Conservation (phyloP, 2,329 filamentous ascomycete genomes). For the Alternaria novae-zelandiae region DNA sequence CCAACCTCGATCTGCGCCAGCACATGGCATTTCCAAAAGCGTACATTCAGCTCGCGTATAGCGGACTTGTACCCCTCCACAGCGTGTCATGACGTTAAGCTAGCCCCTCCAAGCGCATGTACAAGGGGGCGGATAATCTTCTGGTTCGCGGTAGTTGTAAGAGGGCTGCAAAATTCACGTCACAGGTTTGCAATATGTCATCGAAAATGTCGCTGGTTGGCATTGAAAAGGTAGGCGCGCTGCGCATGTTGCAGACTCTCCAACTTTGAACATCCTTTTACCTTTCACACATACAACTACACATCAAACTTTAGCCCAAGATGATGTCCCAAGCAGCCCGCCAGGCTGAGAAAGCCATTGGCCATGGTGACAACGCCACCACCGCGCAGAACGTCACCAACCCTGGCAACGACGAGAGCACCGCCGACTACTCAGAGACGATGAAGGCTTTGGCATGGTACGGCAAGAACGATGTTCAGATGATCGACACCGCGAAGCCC, state of each 20-base stretch:
- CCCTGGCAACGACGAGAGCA: slow-evolving; percentile 53
- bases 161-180: slow-evolving; percentile 16
- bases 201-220: slow-evolving; percentile 12
- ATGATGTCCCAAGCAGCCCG: slow-evolving; percentile 64
- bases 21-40: slow-evolving; percentile 19
- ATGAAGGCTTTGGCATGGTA: slow-evolving; percentile 87
- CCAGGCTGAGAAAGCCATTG: slow-evolving; percentile 69
- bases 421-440: slow-evolving; percentile 60
- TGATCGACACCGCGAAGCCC: slow-evolving; percentile 73
- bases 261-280: not conserved
- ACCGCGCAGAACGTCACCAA: slow-evolving; percentile 74
- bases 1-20: slow-evolving; percentile 22
- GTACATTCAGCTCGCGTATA: slow-evolving; percentile 5
- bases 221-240: slow-evolving; percentile 21
- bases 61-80: slow-evolving; percentile 27
- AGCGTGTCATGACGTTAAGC: slow-evolving; percentile 39
- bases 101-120: slow-evolving; percentile 33
- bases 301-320: slow-evolving; percentile 23
- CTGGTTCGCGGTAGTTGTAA: slow-evolving; percentile 29
- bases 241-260: not conserved
- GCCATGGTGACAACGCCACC: slow-evolving; percentile 69
- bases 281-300: not conserved
- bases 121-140: slow-evolving; percentile 28
- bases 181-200: slow-evolving; percentile 32
- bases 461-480: slow-evolving; percentile 77